Evolutionary conservation across 176 grass and related monocot species (phyloP), one percentile per base, ranked within the genome.

Genomic region (Leersia perrieri): DNA sequence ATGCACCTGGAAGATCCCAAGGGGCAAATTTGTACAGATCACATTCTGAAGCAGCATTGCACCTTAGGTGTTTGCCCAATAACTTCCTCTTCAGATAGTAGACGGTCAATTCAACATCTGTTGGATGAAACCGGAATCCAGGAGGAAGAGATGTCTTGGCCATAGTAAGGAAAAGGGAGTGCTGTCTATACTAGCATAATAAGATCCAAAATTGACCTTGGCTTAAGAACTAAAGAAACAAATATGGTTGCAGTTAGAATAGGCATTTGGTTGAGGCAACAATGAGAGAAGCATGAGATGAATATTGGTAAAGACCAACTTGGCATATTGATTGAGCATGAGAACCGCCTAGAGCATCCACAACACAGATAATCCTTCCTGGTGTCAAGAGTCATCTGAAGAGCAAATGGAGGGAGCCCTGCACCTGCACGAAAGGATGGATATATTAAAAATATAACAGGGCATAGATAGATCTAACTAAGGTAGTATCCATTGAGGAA

Each of bases 11-110:
- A 85, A 97, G 95, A 82, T 97, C 95, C 95, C 95, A 97, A 63
- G 95, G 92, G 35, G 95, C 88, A 80, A 87, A 92, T 80, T 94
- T 89, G 80, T 97, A 97, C 34, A 97, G 73, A 74, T 94, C 95
- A 55, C 92, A 83, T 42, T 92, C 92, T 3, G 83, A 68, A 71
- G 94, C 80, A 70, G 85, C 80, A 71, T 90, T 87, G 80, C 89
- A 80, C 33, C 68, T 77, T 33, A 94, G 71, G 25, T 85, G 83
- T 77, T 89, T 94, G 20, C 88, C 89, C 70, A 86, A 80, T 35
- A 97, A 35, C 63, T 87, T 97, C 73, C 90, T 94, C 92, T 92
- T 94, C 60, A 97, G 72, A 74, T 94, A 97, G 79, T 89, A 94
- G 23, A 86, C 73, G 47, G 84, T 85, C 22, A 97, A 78, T 49